These are phyloP conservation scores for Metschnikowia santaceciliae DNA, from an alignment of 805 yeast species.

Conservation along the genomic window DNA sequence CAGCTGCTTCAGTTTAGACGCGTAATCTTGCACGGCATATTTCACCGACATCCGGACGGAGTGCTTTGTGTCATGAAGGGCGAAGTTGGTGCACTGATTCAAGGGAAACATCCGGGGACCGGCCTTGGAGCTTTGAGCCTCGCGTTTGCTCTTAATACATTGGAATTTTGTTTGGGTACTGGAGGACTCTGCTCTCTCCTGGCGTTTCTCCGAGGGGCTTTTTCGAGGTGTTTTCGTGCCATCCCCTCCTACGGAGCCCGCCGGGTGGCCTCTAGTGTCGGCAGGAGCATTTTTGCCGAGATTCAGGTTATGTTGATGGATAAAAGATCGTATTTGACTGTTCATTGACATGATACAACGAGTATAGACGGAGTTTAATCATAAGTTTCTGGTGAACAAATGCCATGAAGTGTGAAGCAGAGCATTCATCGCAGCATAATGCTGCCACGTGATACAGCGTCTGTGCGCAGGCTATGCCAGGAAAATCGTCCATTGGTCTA, in stretches of 20 bases:
- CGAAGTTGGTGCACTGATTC: conserved; percentile 10
- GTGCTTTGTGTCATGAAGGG: conserved; percentile 9
- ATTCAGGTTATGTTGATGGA: conserved; percentile 11
- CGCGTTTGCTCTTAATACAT: conserved; percentile 1
- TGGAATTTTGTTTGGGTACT: background rate
- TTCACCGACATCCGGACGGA: conserved; percentile 8
- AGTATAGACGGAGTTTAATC: background rate
- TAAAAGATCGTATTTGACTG: conserved; percentile 10
- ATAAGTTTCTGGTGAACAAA: conserved; percentile 1
- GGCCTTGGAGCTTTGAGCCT: background rate
- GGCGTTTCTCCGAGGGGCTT: background rate
- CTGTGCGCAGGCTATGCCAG: background rate
- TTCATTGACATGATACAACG: conserved; percentile 8
- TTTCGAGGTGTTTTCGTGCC: background rate
- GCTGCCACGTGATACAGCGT: conserved; percentile 1
- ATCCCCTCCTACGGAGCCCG: conserved; percentile 1
- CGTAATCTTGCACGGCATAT: conserved; percentile 5
- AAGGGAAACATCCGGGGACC: conserved; percentile 9
- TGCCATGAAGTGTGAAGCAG: background rate
- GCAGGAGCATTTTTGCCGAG: background rate
- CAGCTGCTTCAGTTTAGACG: background rate
- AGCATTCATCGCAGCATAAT: conserved; percentile 4
- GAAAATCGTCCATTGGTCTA: background rate
- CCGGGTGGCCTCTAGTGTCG: background rate
- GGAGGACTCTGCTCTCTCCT: background rate